phyloP scores from a whole-genome alignment of 805 yeast species.

The Saccharomyces jurei region DNA sequence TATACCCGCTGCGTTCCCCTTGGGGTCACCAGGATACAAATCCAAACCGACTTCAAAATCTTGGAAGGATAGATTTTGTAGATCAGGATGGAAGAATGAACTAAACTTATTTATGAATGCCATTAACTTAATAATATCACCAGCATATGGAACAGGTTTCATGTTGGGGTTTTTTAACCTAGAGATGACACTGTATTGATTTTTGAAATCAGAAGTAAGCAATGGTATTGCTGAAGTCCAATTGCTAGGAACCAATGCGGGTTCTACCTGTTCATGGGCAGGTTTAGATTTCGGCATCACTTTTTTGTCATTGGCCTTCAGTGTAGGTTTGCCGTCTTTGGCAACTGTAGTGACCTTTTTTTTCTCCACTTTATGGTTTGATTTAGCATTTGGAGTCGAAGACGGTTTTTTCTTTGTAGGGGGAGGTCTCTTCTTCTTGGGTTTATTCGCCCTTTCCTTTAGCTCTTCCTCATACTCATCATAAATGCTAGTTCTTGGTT shows the following conservation, averaged over 20 bases:
- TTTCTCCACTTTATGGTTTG: slow-evolving; percentile 9
- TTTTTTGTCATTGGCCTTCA: background rate
- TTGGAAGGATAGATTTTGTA: slow-evolving; percentile 18
- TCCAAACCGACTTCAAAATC: slow-evolving; percentile 22
- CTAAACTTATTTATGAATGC: slow-evolving; percentile 19
- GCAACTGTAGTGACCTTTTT: background rate
- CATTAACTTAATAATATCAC: slow-evolving; percentile 16
- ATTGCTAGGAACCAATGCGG: slow-evolving; percentile 13
- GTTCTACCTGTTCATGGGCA: slow-evolving; percentile 9
- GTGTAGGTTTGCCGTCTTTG: background rate
- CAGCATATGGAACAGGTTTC: slow-evolving; percentile 17
- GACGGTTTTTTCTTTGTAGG: slow-evolving; percentile 7
- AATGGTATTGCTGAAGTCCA: slow-evolving; percentile 26
- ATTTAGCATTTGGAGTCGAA: slow-evolving; percentile 7
- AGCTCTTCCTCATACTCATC: slow-evolving; percentile 12
- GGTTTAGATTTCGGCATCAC: background rate
- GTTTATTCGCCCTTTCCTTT: background rate
- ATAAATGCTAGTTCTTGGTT: slow-evolving; percentile 15
- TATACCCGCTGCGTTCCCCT: slow-evolving; percentile 12
- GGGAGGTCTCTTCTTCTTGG: slow-evolving; percentile 7
- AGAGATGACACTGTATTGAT: slow-evolving; percentile 14
- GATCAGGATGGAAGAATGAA: slow-evolving; percentile 13
- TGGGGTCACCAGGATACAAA: slow-evolving; percentile 15
- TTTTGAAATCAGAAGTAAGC: slow-evolving; percentile 13
- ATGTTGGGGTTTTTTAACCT: slow-evolving; percentile 16